Evolutionary conservation across 2,329 filamentous ascomycete species (phyloP).

Genomic region (Colletotrichum phormii): DNA sequence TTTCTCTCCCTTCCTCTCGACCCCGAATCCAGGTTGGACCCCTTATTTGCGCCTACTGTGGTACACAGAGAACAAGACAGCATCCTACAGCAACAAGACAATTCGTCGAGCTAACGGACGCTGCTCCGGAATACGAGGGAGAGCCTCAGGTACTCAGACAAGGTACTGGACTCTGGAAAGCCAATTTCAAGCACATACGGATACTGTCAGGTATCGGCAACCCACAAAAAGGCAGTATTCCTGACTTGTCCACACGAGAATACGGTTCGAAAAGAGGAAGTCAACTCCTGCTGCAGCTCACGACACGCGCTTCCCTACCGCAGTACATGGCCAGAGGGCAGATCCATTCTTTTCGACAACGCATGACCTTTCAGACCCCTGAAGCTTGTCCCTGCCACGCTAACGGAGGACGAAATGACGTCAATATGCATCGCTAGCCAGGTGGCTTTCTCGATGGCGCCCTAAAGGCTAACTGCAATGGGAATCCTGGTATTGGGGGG

Average conservation of each 20-base stretch:
- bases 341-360: slow-evolving; percentile 9
- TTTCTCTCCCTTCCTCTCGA: neutral
- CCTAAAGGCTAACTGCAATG: neutral
- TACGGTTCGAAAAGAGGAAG: neutral
- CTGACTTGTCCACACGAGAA: neutral
- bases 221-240: neutral
- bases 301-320: neutral
- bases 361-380: slow-evolving; percentile 31
- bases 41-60: neutral
- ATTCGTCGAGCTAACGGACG: slow-evolving; percentile 26
- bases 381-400: slow-evolving; percentile 23
- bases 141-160: neutral
- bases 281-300: neutral
- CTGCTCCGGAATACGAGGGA: slow-evolving; percentile 22
- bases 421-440: slow-evolving; percentile 12
- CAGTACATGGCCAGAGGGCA: neutral
- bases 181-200: neutral
- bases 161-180: neutral
- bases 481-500: slow-evolving; percentile 1
- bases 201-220: neutral
- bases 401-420: slow-evolving; percentile 17
- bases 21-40: neutral
- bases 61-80: neutral
- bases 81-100: slow-evolving; percentile 13
- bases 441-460: slow-evolving; percentile 5